Conservation (phyloP, 441 rosid genomes). For the Euphorbia schlechtendalii region DNA sequence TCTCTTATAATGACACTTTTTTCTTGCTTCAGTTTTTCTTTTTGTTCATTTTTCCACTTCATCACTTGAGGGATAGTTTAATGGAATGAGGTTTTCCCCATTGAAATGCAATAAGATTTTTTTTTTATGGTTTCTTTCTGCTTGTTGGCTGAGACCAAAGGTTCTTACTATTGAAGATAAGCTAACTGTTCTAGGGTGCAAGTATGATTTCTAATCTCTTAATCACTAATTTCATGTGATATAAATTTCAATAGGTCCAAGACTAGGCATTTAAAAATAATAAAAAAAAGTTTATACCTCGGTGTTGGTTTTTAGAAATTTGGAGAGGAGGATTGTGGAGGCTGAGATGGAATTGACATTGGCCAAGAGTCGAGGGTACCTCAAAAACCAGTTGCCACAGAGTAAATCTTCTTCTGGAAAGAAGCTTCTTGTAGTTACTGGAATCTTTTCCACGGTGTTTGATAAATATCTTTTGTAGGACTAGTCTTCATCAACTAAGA, state of each 20-base stretch:
- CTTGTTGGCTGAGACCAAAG: conserved; percentile 68
- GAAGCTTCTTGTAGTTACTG: conserved; percentile 80
- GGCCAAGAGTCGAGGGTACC: conserved; percentile 87
- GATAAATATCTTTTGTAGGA: no score
- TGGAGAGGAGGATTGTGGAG: conserved; percentile 82
- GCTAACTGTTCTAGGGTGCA: conserved; percentile 80
- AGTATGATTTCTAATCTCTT: conserved; percentile 42
- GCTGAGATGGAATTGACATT: conserved; percentile 91
- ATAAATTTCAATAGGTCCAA: conserved; percentile 5
- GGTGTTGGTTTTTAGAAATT: conserved; percentile 39
- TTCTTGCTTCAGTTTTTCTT: no score
- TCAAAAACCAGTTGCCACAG: conserved; percentile 42
- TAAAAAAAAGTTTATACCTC: not conserved
- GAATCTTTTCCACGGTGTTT: no score
- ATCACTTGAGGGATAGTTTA: not conserved
- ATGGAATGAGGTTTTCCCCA: not conserved
- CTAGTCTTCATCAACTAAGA: no score
- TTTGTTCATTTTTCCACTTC: not conserved
- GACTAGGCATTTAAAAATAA: not conserved
- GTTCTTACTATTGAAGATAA: conserved; percentile 89
- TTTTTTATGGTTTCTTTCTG: conserved; percentile 14
- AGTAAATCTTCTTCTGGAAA: conserved; percentile 41
- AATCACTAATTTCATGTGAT: conserved; percentile 3
- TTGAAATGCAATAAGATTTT: not conserved
- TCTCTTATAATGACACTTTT: conserved; percentile 2